Percentiles rank a stretch among this genome's conserved stretches.
Conservation (phyloP, 257 asterid genomes). For the Solanum pimpinellifolium region DNA sequence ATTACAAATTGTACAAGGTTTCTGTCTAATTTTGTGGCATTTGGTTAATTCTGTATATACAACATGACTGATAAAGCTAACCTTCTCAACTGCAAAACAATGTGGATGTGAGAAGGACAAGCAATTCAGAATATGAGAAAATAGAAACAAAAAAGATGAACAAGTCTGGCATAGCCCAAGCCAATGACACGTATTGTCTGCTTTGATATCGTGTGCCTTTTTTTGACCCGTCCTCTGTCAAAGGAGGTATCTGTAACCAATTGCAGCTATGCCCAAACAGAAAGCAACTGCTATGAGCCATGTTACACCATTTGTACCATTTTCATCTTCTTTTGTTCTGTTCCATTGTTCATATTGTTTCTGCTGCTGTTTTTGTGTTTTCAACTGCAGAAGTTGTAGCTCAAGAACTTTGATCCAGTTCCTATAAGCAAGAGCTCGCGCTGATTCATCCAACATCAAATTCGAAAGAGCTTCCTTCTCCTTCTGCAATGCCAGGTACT, state of each 20-base stretch:
- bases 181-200: neutral
- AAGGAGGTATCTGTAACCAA: conserved; percentile 8
- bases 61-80: neutral
- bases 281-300: conserved; percentile 27
- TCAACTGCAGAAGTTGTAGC: conserved; percentile 11
- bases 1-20: neutral
- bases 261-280: conserved; percentile 35
- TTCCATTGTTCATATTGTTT: neutral
- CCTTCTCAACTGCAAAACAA: neutral
- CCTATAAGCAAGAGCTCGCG: conserved; percentile 23
- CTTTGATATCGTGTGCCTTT: neutral
- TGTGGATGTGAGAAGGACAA: neutral
- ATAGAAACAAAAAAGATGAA: neutral
- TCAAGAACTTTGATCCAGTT: conserved; percentile 45
- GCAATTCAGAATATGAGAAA: neutral
- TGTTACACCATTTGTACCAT: conserved; percentile 1
- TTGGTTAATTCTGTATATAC: neutral
- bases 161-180: neutral
- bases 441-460: conserved; percentile 31
- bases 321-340: neutral
- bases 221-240: neutral
- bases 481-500: conserved; percentile 10
- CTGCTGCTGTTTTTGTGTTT: neutral
- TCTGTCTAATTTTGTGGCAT: neutral
- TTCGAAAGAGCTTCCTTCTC: conserved; percentile 30